Evolutionary conservation across 148 eudicot species (phyloP).

Genomic region (Hydrangea macrophylla): DNA sequence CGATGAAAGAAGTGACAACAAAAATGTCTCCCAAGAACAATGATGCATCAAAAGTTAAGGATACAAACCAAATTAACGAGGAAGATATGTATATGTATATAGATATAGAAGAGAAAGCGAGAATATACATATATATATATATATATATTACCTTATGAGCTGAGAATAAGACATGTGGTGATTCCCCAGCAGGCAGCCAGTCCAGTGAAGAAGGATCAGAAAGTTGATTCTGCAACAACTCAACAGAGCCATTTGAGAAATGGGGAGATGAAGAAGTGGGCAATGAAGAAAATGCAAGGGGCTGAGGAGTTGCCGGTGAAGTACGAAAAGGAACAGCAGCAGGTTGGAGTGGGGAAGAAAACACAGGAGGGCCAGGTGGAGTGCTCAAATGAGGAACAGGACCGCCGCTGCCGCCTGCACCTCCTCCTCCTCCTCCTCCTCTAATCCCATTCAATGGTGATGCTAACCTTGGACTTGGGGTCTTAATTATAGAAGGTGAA

Average conservation of each 20-base stretch:
- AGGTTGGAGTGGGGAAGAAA: conserved; percentile 78
- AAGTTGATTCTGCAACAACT: conserved; percentile 33
- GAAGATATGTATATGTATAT: not conserved
- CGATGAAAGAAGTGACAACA: too few species aligned
- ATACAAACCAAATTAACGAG: not conserved
- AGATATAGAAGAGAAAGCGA: not conserved
- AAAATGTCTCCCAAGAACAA: not conserved
- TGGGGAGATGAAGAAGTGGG: conserved; percentile 71
- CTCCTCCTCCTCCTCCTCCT: too few species aligned
- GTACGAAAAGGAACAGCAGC: conserved; percentile 92
- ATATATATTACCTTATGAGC: conserved; percentile 92
- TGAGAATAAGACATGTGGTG: conserved; percentile 68
- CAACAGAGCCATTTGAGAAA: conserved; percentile 41
- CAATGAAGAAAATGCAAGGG: conserved; percentile 56
- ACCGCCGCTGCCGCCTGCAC: too few species aligned
- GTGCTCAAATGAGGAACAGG: conserved; percentile 73
- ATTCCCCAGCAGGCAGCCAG: conserved; percentile 27
- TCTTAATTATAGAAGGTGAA: conserved; percentile 33
- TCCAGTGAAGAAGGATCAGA: conserved; percentile 38
- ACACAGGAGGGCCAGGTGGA: conserved; percentile 91
- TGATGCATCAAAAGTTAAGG: not conserved
- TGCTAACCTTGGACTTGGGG: conserved; percentile 29
- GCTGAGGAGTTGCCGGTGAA: conserved; percentile 91
- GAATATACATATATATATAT: too few species aligned
- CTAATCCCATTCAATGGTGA: conserved; percentile 43